Base-by-base conservation (phyloP, 2,329 filamentous ascomycete species). In the Ophiocordyceps robertsii region DNA sequence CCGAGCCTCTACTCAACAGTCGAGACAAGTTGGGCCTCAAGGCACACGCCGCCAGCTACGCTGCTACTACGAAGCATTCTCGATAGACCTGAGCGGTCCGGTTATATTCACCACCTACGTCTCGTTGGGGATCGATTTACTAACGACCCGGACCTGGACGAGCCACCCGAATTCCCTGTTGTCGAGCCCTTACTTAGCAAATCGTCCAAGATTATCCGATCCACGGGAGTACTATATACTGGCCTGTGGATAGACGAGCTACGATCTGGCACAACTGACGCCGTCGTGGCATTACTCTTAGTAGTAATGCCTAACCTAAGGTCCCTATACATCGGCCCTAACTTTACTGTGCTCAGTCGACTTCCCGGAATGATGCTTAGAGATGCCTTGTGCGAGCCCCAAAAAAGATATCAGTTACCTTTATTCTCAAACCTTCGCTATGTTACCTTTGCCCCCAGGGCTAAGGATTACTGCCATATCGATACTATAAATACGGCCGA, bases 231-330 rank as follows among this genome's bases (percentile, higher is more conserved):
- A 14, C 38, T 37, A 12, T 21, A 43, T 3, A n/a, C 32, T 7
- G 12, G 30, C 8, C 29, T 27, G 6, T 43, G 38, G 42, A 37
- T 36, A 8, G 27, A 43, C 5, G 38, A 39, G 33, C 17, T 43
- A 12, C 30, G 37, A 13, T 40, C 33, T 21, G 38, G 42, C 31
- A 37, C 16, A 16, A 17, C 27, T n/a, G 44, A 48, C 31, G 46
- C 46, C 12, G 19, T 43, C 38, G 32, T 46, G 6, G 39, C 46
- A 9, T 14, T 43, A 24, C 42, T 48, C 21, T 2, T 44, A 4
- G 33, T 41, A 7, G 27, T 43, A 13, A 19, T 44, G 6, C 37
- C 46, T 3, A 44, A 43, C 19, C 27, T 48, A 19, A 14, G 21
- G 12, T 21, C 8, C 6, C 32, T 48, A 6, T 32, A 42, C 16